phyloP scores from a whole-genome alignment of 164 flowering plant genomes.

The Dillenia turbinata region DNA sequence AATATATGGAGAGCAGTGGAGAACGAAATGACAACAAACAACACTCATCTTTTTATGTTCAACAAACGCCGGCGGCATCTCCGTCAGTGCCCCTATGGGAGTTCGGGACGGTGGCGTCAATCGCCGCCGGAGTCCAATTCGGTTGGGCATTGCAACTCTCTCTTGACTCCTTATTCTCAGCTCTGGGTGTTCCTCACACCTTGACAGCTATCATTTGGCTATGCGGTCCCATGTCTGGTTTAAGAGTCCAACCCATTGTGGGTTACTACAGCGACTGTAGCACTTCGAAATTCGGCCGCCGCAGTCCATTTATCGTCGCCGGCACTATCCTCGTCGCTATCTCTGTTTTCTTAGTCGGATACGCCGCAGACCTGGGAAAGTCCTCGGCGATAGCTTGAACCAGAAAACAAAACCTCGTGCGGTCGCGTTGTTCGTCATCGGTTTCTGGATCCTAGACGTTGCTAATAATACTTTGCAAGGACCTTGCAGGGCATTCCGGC shows the following conservation, averaged over 20 bases:
- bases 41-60: background rate
- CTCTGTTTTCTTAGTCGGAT: slow-evolving; percentile 61
- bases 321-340: slow-evolving; percentile 44
- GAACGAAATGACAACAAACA: no score
- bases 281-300: slow-evolving; percentile 56
- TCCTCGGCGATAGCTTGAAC: slow-evolving; percentile 30
- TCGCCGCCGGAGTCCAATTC: slow-evolving; percentile 72
- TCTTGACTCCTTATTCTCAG: slow-evolving; percentile 71
- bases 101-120: slow-evolving; percentile 39
- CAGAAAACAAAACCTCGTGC: slow-evolving; percentile 34
- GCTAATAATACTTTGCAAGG: slow-evolving; percentile 74
- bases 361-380: slow-evolving; percentile 58
- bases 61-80: background rate
- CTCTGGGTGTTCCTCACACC: slow-evolving; percentile 61
- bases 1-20: no score
- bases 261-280: slow-evolving; percentile 64
- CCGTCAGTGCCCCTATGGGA: slow-evolving; percentile 24
- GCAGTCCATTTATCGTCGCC: slow-evolving; percentile 65
- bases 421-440: slow-evolving; percentile 48
- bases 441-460: slow-evolving; percentile 77
- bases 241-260: slow-evolving; percentile 66
- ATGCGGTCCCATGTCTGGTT: slow-evolving; percentile 77
- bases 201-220: slow-evolving; percentile 79
- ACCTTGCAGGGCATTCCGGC: slow-evolving; percentile 64
- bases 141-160: slow-evolving; percentile 80